Conservation (phyloP, 306 rosid species). For the Echinosophora koreensis region DNA sequence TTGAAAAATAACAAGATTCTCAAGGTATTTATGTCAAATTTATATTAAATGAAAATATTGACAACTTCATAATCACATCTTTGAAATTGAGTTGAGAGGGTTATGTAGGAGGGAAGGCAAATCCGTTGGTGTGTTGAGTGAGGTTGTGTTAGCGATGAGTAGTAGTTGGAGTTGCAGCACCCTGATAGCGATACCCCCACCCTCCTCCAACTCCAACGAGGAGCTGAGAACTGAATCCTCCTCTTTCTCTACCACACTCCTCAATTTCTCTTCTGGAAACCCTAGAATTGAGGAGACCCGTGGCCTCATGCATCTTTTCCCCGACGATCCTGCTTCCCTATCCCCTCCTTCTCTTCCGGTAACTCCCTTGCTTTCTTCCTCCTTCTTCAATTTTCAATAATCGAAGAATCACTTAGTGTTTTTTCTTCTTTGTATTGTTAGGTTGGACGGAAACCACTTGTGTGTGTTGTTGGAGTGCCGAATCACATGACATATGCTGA, state of each 20-base stretch:
- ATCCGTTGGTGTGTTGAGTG: too few species aligned
- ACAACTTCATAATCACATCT: too few species aligned
- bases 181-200: conserved; percentile 29
- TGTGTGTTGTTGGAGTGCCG: conserved; percentile 89
- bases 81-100: too few species aligned
- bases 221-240: conserved; percentile 50
- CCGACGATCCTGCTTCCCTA: conserved; percentile 52
- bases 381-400: neutral
- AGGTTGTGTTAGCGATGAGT: neutral
- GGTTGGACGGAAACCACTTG: conserved; percentile 82
- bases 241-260: conserved; percentile 59
- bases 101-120: too few species aligned
- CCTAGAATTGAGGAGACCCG: conserved; percentile 96
- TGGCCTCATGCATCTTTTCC: conserved; percentile 88
- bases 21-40: too few species aligned
- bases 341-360: conserved; percentile 68
- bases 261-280: conserved; percentile 94
- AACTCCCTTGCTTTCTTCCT: neutral
- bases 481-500: conserved; percentile 98
- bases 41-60: too few species aligned
- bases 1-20: too few species aligned
- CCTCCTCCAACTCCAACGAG: conserved; percentile 60
- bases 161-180: conserved; percentile 54
- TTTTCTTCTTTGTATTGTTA: conserved; percentile 24
- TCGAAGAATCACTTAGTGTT: too few species aligned